A percentile compares a stretch with the other conserved stretches of the same genome.
These are phyloP conservation scores for Solanum lycopersicoides DNA, from an alignment of 257 asterid genomes.

Conservation along the genomic window DNA sequence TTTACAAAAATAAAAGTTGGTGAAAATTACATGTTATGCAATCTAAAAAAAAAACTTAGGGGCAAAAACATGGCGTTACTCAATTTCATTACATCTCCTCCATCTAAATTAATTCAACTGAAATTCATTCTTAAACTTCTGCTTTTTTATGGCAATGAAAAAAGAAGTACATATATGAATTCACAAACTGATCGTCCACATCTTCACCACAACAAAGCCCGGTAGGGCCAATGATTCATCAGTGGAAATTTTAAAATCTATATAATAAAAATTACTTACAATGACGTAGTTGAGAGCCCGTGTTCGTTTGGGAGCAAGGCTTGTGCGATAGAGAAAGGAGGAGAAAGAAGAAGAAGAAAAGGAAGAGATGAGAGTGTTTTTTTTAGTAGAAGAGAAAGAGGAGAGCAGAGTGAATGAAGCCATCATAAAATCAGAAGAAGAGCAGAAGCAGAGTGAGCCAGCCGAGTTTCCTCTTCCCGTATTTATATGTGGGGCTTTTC, in stretches of 20 bases:
- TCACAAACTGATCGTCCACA: not conserved
- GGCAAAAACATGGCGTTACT: not conserved
- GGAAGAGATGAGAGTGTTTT: not conserved
- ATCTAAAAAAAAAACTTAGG: too few relatives aligned
- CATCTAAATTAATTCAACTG: not conserved
- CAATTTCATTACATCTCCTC: not conserved
- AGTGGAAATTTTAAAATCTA: not conserved
- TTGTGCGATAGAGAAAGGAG: conserved; percentile 3
- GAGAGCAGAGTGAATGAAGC: conserved; percentile 30
- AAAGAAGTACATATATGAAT: not conserved
- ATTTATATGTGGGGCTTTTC: not conserved
- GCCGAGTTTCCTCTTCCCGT: not conserved
- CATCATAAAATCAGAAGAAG: conserved; percentile 12
- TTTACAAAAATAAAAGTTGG: not conserved
- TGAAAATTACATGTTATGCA: not conserved
- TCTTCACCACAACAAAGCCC: not conserved
- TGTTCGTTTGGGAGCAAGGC: conserved; percentile 6
- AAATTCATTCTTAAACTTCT: not conserved
- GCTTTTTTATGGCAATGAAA: not conserved
- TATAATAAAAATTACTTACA: not conserved
- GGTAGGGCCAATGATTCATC: not conserved
- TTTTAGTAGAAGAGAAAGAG: not conserved
- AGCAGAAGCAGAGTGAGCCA: not conserved
- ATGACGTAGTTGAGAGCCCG: not conserved
- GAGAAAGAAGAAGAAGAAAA: conserved; percentile 12